Base-by-base conservation (phyloP, 2,329 filamentous ascomycete genomes). In the Coleophoma eucalyptorum region DNA sequence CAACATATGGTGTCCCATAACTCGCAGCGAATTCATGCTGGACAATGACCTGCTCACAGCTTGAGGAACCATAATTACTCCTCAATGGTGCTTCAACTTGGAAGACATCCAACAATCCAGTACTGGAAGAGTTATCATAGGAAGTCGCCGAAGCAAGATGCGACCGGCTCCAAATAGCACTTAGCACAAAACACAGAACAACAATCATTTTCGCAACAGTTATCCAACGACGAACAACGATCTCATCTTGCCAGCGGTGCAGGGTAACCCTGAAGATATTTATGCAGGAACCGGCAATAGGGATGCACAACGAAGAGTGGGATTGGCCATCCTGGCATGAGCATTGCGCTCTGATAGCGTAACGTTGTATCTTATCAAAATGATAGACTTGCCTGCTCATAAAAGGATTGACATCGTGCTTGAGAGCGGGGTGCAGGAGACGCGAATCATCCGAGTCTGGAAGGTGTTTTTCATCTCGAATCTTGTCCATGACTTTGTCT, bases 1-100 rank as follows among this genome's bases (percentile, higher is more conserved):
- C 84, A 56, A 90, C 74, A 63, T 82, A 91, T 1, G 87, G 87
- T 33, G 75, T 65, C 10, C 82, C 84, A 63, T 90, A 90, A 55
- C 85, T 90, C 54, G 72, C 79, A 13, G 72, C 84, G 71, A 92
- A 91, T 1, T 78, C 75, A 67, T 90, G 77, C 37, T 59, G 50
- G n/a, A 61, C 12, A 16, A 61, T 50, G 7, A 58, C 50, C 38
- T 59, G 54, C 15, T 55, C 37, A 35, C 58, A 59, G 41, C 40
- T 51, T 1, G 54, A 43, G 18, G 46, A 54, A 18, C 51, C 51
- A 50, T 59, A 61, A 20, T 41, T 55, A 12, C 46, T 43, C 41
- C 58, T 52, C 32, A 61, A n/a, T 8, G 58, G 58, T 15, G 57
- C 54, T 51, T 59, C 43, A 4, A 59, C 50, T 46, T 61, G 46